Evolutionary conservation across 164 flowering plant species (phyloP).

Genomic region (Umbellularia californica): DNA sequence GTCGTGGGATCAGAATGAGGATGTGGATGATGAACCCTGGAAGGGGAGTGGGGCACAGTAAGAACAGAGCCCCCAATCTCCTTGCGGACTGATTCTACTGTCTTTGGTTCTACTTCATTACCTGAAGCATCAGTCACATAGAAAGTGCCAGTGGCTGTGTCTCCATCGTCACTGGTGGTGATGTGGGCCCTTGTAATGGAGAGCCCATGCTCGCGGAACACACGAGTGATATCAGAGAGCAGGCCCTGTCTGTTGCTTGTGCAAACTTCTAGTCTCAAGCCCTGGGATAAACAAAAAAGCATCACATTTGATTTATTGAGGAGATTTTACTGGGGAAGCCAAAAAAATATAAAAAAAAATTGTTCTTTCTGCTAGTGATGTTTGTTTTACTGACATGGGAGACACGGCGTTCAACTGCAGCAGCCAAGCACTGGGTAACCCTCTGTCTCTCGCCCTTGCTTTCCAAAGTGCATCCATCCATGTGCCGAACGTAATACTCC

Average conservation of each 20-base stretch:
- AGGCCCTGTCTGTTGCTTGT: slow-evolving; percentile 57
- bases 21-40: slow-evolving; percentile 9
- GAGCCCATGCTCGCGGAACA: slow-evolving; percentile 72
- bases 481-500: slow-evolving; percentile 81
- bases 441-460: slow-evolving; percentile 46
- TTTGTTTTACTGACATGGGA: slow-evolving; percentile 46
- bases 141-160: slow-evolving; percentile 60
- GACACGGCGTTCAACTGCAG: slow-evolving; percentile 76
- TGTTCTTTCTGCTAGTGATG: neutral
- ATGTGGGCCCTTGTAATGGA: slow-evolving; percentile 65
- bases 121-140: slow-evolving; percentile 67
- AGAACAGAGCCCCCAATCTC: slow-evolving; percentile 54
- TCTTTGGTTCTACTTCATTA: slow-evolving; percentile 31
- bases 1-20: slow-evolving; percentile 10
- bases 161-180: slow-evolving; percentile 36
- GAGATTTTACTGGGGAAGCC: too few species aligned
- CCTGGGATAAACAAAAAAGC: slow-evolving; percentile 40
- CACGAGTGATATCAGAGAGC: slow-evolving; percentile 72
- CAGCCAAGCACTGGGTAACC: slow-evolving; percentile 55
- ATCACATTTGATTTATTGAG: neutral
- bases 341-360: too few species aligned
- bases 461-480: slow-evolving; percentile 59
- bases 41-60: slow-evolving; percentile 28
- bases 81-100: slow-evolving; percentile 40
- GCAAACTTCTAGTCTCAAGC: slow-evolving; percentile 64